Evolutionary conservation across 148 eudicot genomes (phyloP), one percentile per base, ranked within the genome.

Genomic region (Silene latifolia): DNA sequence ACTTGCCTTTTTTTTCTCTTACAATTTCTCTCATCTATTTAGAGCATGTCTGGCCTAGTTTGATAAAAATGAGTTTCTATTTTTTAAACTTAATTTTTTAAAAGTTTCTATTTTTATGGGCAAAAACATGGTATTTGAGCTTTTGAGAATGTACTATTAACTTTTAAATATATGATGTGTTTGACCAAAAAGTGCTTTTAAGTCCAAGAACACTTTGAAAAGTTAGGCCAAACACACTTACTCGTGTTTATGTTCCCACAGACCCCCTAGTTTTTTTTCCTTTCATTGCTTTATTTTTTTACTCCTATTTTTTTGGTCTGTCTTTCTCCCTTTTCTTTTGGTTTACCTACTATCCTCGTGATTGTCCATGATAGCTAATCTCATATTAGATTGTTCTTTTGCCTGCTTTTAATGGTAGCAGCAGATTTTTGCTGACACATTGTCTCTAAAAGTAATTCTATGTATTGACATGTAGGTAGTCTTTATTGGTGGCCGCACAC

Each of bases 401-500:
- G 29, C 25, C 69, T 4, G 4, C 42, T 19, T 12, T 59, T 54
- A 0, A 64, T 29, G 18, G 8, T 68, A 44, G 12, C 10, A 25
- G 17, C 39, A 47, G 20, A 24, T 42, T 47, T 39, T 4, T 8
- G 0, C 42, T 18, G 32, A 3, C 44, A 3, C 44, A 66, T 17
- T 44, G 6, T 42, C 54, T 4, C 46, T 6, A 65, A 53, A 35
- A 60, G 57, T 66, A 8, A 67, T 42, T 5, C 4, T 76, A 17
- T 23, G 46, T 73, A 23, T 73, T 3, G 13, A 59, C 27, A 29
- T 63, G 56, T 83, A 95, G 99, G 98, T 95, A 51, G 85, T 85
- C 76, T 95, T 95, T 89, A 95, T 83, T n/a, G 99, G 99, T 47
- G 92, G 91, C 3, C 98, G 98, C 57, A 92, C 99, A 76, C 99